These are phyloP conservation scores for Cyberlindnera euphorbiiphila DNA, from an alignment of 805 yeast genomes.

Conservation along the genomic window DNA sequence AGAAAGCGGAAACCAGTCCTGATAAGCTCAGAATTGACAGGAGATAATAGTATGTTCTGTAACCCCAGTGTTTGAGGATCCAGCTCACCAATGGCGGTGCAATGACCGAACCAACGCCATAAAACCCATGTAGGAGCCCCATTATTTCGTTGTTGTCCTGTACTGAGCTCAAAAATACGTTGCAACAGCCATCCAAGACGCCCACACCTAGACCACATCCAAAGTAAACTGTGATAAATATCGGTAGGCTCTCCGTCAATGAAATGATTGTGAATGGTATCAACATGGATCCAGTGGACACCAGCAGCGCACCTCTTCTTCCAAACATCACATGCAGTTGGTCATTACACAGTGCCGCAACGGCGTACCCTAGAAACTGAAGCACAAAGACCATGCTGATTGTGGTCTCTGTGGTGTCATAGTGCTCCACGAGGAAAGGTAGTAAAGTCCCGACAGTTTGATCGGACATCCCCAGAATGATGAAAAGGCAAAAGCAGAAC, in stretches of 20 bases:
- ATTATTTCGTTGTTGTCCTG: constrained; percentile 53
- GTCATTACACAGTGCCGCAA: constrained; percentile 48
- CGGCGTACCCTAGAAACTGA: constrained; percentile 51
- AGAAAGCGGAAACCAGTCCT: constrained; percentile 29
- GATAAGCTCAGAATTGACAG: constrained; percentile 14
- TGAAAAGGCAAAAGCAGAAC: constrained; percentile 37
- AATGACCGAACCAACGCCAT: constrained; percentile 69
- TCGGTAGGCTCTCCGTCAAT: constrained; percentile 35
- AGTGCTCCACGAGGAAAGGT: constrained; percentile 47
- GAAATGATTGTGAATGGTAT: constrained; percentile 35
- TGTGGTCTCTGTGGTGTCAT: constrained; percentile 44
- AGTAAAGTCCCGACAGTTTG: constrained; percentile 59
- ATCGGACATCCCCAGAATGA: constrained; percentile 53
- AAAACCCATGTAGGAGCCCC: constrained; percentile 63
- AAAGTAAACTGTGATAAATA: constrained; percentile 38
- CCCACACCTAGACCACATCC: constrained; percentile 56
- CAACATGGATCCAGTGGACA: constrained; percentile 35
- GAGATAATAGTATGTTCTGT: constrained; percentile 10
- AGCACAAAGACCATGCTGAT: constrained; percentile 49
- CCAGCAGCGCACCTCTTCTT: constrained; percentile 39
- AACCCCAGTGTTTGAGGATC: constrained; percentile 30
- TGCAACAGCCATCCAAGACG: constrained; percentile 49
- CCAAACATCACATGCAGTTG: constrained; percentile 42
- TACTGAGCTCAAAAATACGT: constrained; percentile 44
- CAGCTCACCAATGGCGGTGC: constrained; percentile 62